Base-by-base conservation (phyloP, 768 basidiomycete species). In the Albatrellus ellisii region DNA sequence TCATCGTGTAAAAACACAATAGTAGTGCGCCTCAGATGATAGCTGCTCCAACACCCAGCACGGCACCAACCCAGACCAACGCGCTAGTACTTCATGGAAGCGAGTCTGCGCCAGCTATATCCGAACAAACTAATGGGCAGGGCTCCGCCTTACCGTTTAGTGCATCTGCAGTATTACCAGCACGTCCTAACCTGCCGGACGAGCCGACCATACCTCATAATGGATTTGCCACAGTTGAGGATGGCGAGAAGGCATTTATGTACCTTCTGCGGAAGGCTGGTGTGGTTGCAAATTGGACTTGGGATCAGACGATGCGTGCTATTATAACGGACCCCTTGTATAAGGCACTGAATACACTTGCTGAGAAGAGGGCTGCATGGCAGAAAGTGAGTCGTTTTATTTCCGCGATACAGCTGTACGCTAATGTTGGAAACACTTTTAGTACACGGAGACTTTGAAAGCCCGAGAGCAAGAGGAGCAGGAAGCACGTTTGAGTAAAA, bases 301-400 rank as follows among this genome's bases (percentile, higher is more conserved):
- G 95, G 95, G 95, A 99, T 59, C 79, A 87, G 64, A 90, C 91
- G 40, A 95, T 98, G 87, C 75, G 92, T 57, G 84, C 88, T 53
- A 90, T 95, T 61, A 94, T 99, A 62, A 97, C 90, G 53, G 94
- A 98, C 67, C 94, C 95, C 33, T 62, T 95, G 50, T 99, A 97
- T 66, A 92, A 89, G 65, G 83, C 90, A 33, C 69, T 99, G 46
- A 85, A 84, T 56, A 89, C 84, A 34, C 70, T 97, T 36, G 89
- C 89, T 12, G 91, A 99, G 64, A 92, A 91, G 66, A 98, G 95
- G 64, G 67, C 78, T 42, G 77, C 81, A 42, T 99, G 87, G 75
- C 87, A 92, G 62, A 90, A 91, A 73, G 91, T 89, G 42, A 28
- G 72, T 57, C 18, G 9, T 10, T 11, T 36, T 18, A 22, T 40